Evolutionary conservation across 768 basidiomycete species (phyloP), one percentile per base, ranked within the genome.

Genomic region (Russula dissimulans): DNA sequence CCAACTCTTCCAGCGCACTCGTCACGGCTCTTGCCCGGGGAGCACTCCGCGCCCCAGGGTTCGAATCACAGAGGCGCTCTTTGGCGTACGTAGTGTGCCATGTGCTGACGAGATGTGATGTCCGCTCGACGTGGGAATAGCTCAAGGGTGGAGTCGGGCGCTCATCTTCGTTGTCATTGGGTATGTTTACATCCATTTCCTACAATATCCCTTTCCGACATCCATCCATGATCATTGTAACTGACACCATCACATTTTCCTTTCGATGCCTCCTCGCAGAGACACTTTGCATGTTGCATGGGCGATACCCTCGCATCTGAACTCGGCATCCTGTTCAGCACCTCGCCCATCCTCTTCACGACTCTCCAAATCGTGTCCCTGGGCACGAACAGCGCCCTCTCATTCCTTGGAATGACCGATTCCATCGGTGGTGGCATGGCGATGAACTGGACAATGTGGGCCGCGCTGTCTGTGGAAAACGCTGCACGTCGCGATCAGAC

Each of bases 241-340:
- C 10, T 36, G 5, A 5, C 34, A 36, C 34, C 7, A 36, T 10
- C 7, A 36, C 34, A 5, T 36, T 36, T 36, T 36, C 34, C 10
- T 36, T 36, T 4, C 34, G 34, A 36, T 36, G 18, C 9, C 9
- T 14, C 14, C 15, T 44, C 17, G 12, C 36, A 4, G 67, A 93
- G 91, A 4, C 92, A 95, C 69, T 91, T 92, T 71, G 85, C 86
- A 3, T 93, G 89, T 71, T 92, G 89, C 69, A 77, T 94, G 9
- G 94, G 91, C 5, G 94, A 97, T 67, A 97, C 94, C 0, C 82
- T 97, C 2, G 93, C 93, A 0, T 95, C 91, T 9, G 95, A 97
- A 72, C 79, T 97, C 29, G 95, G 95, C 38, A 93, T 97, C 64
- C 77, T 97, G 45, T 87, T 91, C 29, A 70, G 69, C 39, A 76